A percentile compares a stretch with the other conserved stretches of the same genome.
Conservation (phyloP, 2,329 filamentous ascomycete genomes). For the Cercospora sp. region DNA sequence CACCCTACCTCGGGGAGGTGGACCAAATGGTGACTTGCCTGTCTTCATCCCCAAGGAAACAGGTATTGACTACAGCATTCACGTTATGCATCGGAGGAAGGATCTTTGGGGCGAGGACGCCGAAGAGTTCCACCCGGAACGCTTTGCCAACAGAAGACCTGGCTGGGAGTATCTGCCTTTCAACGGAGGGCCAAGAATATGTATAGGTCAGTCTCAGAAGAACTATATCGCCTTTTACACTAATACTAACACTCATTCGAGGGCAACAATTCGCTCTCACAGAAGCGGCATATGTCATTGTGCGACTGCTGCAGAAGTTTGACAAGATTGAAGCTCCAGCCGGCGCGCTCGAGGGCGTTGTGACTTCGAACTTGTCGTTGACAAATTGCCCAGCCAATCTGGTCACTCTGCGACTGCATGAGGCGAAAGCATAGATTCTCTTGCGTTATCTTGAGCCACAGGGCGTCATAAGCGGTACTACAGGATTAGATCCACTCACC, state of each 20-base stretch:
- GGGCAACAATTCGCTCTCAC: constrained; percentile 68
- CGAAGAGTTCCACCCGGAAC: constrained; percentile 41
- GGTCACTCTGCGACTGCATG: constrained; percentile 32
- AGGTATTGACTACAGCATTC: constrained; percentile 37
- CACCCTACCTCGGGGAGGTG: constrained; percentile 66
- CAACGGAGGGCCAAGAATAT: constrained; percentile 65
- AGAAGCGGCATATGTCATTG: constrained; percentile 36
- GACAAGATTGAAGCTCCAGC: constrained; percentile 32
- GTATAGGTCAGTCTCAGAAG: constrained; percentile 82
- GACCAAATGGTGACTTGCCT: constrained; percentile 55
- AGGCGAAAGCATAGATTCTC: constrained; percentile 18
- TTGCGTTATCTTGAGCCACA: not conserved
- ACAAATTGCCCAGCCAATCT: constrained; percentile 33
- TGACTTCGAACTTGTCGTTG: constrained; percentile 31
- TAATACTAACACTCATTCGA: no score
- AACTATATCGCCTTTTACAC: no score
- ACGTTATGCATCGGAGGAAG: constrained; percentile 41
- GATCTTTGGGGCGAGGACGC: constrained; percentile 45
- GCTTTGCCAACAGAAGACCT: constrained; percentile 34
- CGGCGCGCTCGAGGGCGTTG: constrained; percentile 24
- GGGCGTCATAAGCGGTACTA: not conserved
- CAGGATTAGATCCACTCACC: not conserved
- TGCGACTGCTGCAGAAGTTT: constrained; percentile 36
- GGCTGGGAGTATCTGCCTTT: constrained; percentile 42
- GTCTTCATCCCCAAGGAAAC: constrained; percentile 45